Base-by-base conservation (phyloP, 192 early-diverging fungal genomes). In the Coemansia asiatica region DNA sequence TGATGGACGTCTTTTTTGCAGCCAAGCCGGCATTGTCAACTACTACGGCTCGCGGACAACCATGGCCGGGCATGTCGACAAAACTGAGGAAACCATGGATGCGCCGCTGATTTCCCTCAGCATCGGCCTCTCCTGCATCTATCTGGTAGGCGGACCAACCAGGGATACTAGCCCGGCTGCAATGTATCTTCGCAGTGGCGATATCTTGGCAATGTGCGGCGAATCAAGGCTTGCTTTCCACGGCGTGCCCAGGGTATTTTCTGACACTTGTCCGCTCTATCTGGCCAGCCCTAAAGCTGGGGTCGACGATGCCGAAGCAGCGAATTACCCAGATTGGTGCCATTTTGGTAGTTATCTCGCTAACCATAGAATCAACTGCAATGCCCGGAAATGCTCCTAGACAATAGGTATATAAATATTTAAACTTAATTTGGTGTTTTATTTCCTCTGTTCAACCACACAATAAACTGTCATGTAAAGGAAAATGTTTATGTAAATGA, bases 11-110 rank as follows among this genome's bases (percentile, higher is more conserved):
- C 49, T 81, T 33, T 96, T 85, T 69, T 75, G 70, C 38, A 81
- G 92, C 56, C 91, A 98, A 69, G 96, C 94, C 4, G 97, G 95
- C 2, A 93, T 98, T 0, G 70, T 98, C 29, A 98, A 98, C 74
- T 96, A 91, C 67, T 98, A 98, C 68, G 88, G 91, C 36, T 75
- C 85, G 49, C 83, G 86, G 23, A 90, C 95, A 62, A 78, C 89
- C 5, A 79, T 98, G 68, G 95, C 91, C 78, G 94, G 87, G 9
- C 97, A 98, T 76, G 94, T 96, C 31, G 97, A 98, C 72, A 83
- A 87, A 49, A 95, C 92, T 40, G 97, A 98, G 67, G 59, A 87
- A 21, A 93, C 92, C 69, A 90, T 87, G 83, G 85, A 87, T 38
- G 90, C 91, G 1, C 93, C 95, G 4, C 72, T 97, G 26, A 86